Evolutionary conservation across 2,329 filamentous ascomycete genomes (phyloP).

Genomic region (Epichloe coenophiala): DNA sequence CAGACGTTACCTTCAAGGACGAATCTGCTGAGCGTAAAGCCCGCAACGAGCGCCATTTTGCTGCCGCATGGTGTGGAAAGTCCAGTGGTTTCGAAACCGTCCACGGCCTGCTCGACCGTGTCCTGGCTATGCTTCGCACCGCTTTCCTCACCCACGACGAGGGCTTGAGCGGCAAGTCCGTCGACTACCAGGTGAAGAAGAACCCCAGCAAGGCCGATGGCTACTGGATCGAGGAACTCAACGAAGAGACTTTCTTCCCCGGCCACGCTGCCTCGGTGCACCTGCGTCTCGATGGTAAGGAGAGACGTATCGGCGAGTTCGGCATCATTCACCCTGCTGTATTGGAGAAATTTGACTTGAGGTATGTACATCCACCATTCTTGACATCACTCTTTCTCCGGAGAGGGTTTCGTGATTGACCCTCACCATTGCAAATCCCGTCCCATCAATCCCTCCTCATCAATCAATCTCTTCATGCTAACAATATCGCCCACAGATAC

Average conservation of each 20-base stretch:
- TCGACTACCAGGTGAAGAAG: slow-evolving; percentile 39
- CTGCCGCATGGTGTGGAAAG: slow-evolving; percentile 92
- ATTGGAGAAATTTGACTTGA: slow-evolving; percentile 84
- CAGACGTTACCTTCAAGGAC: slow-evolving; percentile 88
- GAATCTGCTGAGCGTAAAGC: slow-evolving; percentile 66
- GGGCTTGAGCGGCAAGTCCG: slow-evolving; percentile 37
- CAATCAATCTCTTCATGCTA: not conserved
- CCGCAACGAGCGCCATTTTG: slow-evolving; percentile 88
- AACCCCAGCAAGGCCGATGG: slow-evolving; percentile 49
- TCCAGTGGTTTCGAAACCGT: slow-evolving; percentile 90
- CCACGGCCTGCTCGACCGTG: slow-evolving; percentile 81
- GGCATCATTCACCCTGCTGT: slow-evolving; percentile 90
- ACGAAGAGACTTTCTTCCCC: slow-evolving; percentile 82
- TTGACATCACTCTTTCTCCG: too few species aligned
- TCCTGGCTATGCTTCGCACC: slow-evolving; percentile 83
- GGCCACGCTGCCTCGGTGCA: slow-evolving; percentile 81
- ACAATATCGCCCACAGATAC: slow-evolving; percentile 40
- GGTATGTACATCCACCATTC: slow-evolving; percentile 30
- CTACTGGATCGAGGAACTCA: slow-evolving; percentile 91
- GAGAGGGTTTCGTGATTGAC: too few species aligned
- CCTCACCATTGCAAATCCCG: too few species aligned
- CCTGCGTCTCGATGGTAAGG: slow-evolving; percentile 60
- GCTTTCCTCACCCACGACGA: slow-evolving; percentile 69
- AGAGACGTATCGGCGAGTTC: slow-evolving; percentile 71
- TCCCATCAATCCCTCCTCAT: not conserved